A percentile compares a stretch with the other conserved stretches of the same genome.
Evolutionary conservation across 768 basidiomycete species (phyloP).

Genomic region (Psilocybe subaeruginosa): DNA sequence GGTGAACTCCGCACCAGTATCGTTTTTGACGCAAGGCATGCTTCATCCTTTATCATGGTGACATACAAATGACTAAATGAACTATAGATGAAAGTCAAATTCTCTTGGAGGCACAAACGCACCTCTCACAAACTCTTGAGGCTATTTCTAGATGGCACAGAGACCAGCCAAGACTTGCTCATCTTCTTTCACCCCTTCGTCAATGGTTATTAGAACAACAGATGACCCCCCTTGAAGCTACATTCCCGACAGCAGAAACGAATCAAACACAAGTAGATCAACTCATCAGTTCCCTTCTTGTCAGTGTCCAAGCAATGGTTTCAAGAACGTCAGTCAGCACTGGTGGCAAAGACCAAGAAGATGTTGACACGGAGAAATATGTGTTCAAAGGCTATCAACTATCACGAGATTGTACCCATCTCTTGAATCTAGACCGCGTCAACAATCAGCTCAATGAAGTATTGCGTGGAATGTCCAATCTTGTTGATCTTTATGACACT

Average conservation of each 20-base stretch:
- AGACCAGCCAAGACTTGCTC: constrained; percentile 27
- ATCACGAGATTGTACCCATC: constrained; percentile 47
- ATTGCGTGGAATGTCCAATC: constrained; percentile 40
- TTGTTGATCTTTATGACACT: constrained; percentile 32
- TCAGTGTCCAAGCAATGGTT: constrained; percentile 66
- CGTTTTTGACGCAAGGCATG: constrained; percentile 17
- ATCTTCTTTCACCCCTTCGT: constrained; percentile 35
- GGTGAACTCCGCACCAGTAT: not conserved
- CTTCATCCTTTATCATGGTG: not conserved
- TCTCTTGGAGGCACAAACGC: constrained; percentile 29
- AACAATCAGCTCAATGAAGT: constrained; percentile 40
- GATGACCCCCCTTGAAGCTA: constrained; percentile 11
- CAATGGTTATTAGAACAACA: constrained; percentile 34
- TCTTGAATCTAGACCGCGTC: constrained; percentile 51
- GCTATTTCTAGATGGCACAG: constrained; percentile 29
- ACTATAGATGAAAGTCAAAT: constrained; percentile 38
- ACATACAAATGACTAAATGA: not conserved
- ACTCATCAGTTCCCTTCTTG: constrained; percentile 65
- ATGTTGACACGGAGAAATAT: constrained; percentile 45
- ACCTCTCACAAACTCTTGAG: constrained; percentile 19
- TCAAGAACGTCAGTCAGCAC: constrained; percentile 34
- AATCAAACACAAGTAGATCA: constrained; percentile 31
- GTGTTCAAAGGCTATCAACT: constrained; percentile 49
- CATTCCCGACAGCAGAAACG: constrained; percentile 4
- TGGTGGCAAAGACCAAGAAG: constrained; percentile 27